Base-by-base conservation (phyloP, 2,329 filamentous ascomycete genomes). In the Fusarium continuum region DNA sequence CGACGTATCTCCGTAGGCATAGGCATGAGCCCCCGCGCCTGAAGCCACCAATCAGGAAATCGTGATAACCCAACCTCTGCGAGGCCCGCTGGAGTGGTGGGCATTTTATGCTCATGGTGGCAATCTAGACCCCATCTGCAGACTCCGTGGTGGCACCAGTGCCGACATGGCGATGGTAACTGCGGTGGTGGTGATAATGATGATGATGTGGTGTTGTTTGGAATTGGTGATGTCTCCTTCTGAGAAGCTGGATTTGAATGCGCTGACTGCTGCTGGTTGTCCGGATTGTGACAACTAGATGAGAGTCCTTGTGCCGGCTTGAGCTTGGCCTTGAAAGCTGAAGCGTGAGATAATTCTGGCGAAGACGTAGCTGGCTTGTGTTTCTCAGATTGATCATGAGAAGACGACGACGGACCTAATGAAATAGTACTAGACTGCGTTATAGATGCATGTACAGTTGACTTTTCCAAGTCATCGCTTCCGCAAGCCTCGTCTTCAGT, bases 141-240 rank as follows among this genome's bases (percentile, higher is more conserved):
- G 11, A 71, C 75, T 7, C 82, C 82, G 34, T 78, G 72, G 46
- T 76, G 75, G 69, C 81, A 83, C 81, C 81, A 85, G 69, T 80
- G 74, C 11, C 78, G 76, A 70, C 83, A 71, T 16, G 53, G 41
- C 17, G 16, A 22, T 7, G 29, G 39, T 4, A 40, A 71, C 14
- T 50, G 41, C 17, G 16, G 19, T 7, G 29, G 39, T 4, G 35
- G 13, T 36, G 39, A 14, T 6, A 44, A 17, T 29, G 22, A 45
- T 23, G 16, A 22, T 6, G 9, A 38, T 35, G 46, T 54, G 9
- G 34, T 58, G 32, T 46, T 54, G n/a, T 34, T 36, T 8, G 41
- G 43, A 4, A 31, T 29, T 36, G 20, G 23, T 11, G 16, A 20
- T n/a, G 19, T 29, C 19, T 52, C 54, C 32, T 29, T 34, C 17